Conservation (phyloP, 2,329 filamentous ascomycete genomes). For the Ceratocystis cacaofunesta region DNA sequence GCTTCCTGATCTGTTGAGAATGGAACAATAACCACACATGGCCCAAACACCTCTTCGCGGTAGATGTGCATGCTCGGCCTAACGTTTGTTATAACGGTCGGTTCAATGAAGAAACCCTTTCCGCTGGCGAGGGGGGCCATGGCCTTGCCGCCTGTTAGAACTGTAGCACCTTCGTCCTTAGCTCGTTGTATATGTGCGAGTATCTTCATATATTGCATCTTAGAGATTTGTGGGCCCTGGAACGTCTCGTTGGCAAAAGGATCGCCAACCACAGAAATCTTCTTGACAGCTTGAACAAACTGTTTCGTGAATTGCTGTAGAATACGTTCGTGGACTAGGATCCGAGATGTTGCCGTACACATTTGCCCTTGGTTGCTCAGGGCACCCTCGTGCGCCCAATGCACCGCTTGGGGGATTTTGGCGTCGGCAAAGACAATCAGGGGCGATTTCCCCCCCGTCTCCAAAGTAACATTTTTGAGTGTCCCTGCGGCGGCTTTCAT, state of each 20-base stretch:
- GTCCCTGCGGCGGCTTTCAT: slow-evolving; percentile 52
- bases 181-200: slow-evolving; percentile 51
- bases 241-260: slow-evolving; percentile 48
- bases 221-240: slow-evolving; percentile 54
- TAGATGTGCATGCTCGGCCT: slow-evolving; percentile 27
- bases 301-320: slow-evolving; percentile 45
- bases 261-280: slow-evolving; percentile 45
- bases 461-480: slow-evolving; percentile 43
- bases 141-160: slow-evolving; percentile 30
- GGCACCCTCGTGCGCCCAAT: slow-evolving; percentile 30
- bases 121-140: slow-evolving; percentile 22
- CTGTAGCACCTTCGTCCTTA: slow-evolving; percentile 43
- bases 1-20: slow-evolving; percentile 28
- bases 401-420: slow-evolving; percentile 48
- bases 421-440: slow-evolving; percentile 46
- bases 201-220: slow-evolving; percentile 48
- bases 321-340: slow-evolving; percentile 42
- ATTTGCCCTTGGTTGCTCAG: slow-evolving; percentile 45
- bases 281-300: slow-evolving; percentile 42
- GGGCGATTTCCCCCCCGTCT: slow-evolving; percentile 47
- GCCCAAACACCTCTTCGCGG: slow-evolving; percentile 29
- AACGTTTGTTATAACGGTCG: slow-evolving; percentile 28
- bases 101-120: slow-evolving; percentile 29
- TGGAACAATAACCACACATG: slow-evolving; percentile 25
- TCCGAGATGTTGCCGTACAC: slow-evolving; percentile 43